Evolutionary conservation across 108 stramenopile genomes (phyloP), one percentile per base, ranked within the genome.

Genomic region (Pseudonitzschia multiseries): DNA sequence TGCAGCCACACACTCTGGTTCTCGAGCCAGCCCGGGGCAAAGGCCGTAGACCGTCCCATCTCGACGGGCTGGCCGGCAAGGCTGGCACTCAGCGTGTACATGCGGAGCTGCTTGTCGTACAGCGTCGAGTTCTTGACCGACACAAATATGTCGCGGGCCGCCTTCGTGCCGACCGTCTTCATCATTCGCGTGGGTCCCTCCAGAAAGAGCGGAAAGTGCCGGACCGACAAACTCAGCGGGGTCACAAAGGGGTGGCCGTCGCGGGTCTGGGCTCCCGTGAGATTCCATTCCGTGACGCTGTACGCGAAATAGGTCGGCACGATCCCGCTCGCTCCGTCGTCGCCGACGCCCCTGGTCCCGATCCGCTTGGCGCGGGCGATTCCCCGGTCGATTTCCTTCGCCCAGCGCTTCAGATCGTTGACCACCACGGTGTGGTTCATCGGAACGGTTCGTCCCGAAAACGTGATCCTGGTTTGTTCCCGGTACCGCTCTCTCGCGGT

Each of bases 11-110:
- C 79, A 33, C 82, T 71, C 70, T 92, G 81, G 62, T 95, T 93
- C 76, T 93, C 91, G n/a, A 92, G 77, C 91, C 94, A 95, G 15
- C 94, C 91, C 1, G 89, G 82, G 13, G 85, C 41, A 75, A 95
- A 92, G 10, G 87, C 89, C 86, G 83, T 90, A 79, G 90, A 87
- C 33, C 94, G 64, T 29, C 94, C 94, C 78, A 91, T 88, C 62
- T 90, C 91, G 36, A 78, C 54, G 42, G 68, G 72, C 72, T 89
- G 88, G 28, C 83, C 90, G 13, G 52, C 67, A 18, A 92, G 77
- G 41, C 83, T 87, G 42, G 86, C 86, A 51, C 79, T 84, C 20
- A 95, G 44, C 26, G 80, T 88, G 74, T 89, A 95, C 89, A 89
- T 89, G 24, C 53, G 63, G 17, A 92, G 69, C 13, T 74, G 56